These are phyloP conservation scores for Cyanidium caldarium DNA, from an alignment of 23 red algal species.

Conservation along the genomic window DNA sequence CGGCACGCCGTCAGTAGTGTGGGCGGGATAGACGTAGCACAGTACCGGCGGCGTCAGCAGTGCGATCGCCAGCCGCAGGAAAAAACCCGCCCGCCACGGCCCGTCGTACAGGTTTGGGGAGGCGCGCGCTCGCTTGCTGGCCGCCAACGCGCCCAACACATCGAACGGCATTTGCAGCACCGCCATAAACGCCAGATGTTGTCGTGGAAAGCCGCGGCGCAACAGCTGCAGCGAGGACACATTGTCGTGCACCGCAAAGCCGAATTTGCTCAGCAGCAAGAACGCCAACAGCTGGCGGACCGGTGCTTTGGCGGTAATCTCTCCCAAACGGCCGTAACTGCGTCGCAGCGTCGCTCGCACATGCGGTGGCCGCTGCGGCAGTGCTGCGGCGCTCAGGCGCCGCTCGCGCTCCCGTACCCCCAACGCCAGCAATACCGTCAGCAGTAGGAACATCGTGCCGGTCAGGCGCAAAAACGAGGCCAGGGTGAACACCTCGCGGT, in stretches of 20 bases:
- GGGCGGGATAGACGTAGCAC: not conserved
- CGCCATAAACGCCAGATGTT: constrained; percentile 73
- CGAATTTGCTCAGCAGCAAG: constrained; percentile 55
- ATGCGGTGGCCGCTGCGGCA: not conserved
- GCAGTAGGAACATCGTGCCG: constrained; percentile 23
- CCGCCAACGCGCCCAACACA: constrained; percentile 29
- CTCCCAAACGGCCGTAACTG: constrained; percentile 21
- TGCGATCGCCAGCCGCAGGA: constrained; percentile 29
- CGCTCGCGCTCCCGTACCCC: not conserved
- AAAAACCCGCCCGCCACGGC: constrained; percentile 27
- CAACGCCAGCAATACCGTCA: constrained; percentile 25
- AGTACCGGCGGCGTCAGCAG: constrained; percentile 20
- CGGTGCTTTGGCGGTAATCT: constrained; percentile 15
- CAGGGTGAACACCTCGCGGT: constrained; percentile 20
- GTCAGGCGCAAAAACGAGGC: constrained; percentile 18
- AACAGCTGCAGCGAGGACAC: constrained; percentile 57
- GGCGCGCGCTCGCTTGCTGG: constrained; percentile 12
- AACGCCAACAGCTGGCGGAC: constrained; percentile 27
- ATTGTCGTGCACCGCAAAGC: constrained; percentile 70
- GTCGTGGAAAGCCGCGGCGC: constrained; percentile 56
- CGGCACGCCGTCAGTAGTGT: too few relatives aligned
- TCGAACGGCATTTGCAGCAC: constrained; percentile 54
- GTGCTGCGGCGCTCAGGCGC: not conserved
- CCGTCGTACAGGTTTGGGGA: not conserved
- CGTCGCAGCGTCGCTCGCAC: not conserved